phyloP scores from a whole-genome alignment of 2,329 filamentous ascomycete genomes.

The Cercospora berteroae region DNA sequence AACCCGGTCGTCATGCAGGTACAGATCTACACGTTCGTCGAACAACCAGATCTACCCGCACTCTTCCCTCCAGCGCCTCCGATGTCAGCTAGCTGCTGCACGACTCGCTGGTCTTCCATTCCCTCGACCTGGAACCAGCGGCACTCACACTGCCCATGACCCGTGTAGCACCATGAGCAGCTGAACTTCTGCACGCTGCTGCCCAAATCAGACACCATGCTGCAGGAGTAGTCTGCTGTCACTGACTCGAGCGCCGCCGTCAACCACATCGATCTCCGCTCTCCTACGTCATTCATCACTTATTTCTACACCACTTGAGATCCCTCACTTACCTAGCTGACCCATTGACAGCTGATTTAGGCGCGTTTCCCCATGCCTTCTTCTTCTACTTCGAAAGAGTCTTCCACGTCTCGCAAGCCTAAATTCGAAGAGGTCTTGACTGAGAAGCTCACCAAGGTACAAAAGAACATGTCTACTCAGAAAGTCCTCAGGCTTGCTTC shows the following conservation, averaged over 20 bases:
- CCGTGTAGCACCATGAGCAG: background rate
- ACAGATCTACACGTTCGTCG: background rate
- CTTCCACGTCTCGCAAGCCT: slow-evolving; percentile 3
- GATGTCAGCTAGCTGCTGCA: background rate
- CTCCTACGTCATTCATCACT: slow-evolving; percentile 7
- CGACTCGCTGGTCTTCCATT: slow-evolving; percentile 8
- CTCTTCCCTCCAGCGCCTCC: background rate
- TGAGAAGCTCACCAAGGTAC: slow-evolving; percentile 9
- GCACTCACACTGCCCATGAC: background rate
- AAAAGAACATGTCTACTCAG: slow-evolving; percentile 18
- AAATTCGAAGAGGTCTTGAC: slow-evolving; percentile 11
- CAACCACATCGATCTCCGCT: slow-evolving; percentile 9
- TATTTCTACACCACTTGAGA: background rate
- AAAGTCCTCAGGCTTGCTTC: slow-evolving; percentile 20
- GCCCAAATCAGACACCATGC: slow-evolving; percentile 1
- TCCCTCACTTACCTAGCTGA: background rate
- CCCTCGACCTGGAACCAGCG: background rate
- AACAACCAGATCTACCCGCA: slow-evolving; percentile 1
- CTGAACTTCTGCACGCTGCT: background rate
- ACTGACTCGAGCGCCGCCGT: slow-evolving; percentile 5
- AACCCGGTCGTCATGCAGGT: slow-evolving; percentile 8
- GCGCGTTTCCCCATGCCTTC: slow-evolving; percentile 4
- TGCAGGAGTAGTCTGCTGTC: slow-evolving; percentile 11
- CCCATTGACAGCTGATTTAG: background rate
- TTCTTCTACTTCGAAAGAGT: background rate